Conservation (phyloP, 2,329 filamentous ascomycete genomes). For the Bipolaris bicolor region DNA sequence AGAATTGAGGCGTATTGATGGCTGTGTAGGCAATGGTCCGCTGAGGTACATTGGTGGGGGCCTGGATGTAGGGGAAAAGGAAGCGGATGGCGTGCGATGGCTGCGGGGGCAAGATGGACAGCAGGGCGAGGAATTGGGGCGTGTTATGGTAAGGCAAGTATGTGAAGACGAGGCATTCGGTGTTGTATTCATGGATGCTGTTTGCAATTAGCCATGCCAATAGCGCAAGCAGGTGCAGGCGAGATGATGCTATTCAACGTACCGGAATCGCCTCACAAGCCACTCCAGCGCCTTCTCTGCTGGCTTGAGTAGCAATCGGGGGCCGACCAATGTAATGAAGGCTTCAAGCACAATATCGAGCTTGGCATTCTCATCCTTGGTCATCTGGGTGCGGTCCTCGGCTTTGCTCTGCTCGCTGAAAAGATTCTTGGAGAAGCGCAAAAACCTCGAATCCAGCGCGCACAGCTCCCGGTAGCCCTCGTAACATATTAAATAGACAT, state of each 20-base stretch:
- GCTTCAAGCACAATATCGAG: constrained; percentile 78
- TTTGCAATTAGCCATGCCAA: background rate
- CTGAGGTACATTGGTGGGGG: constrained; percentile 76
- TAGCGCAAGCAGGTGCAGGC: background rate
- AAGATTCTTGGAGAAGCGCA: constrained; percentile 74
- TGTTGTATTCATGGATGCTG: constrained; percentile 88
- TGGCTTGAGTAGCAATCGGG: constrained; percentile 79
- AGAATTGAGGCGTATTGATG: constrained; percentile 76
- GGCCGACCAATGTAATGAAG: constrained; percentile 81
- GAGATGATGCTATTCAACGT: background rate
- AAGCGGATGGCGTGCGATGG: constrained; percentile 81
- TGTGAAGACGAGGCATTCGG: constrained; percentile 74
- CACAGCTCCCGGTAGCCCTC: constrained; percentile 94
- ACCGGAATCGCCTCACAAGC: constrained; percentile 82
- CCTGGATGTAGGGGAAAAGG: constrained; percentile 82
- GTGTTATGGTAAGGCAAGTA: constrained; percentile 93
- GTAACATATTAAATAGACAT: constrained; percentile 82
- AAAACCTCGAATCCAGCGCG: constrained; percentile 80
- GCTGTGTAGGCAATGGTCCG: constrained; percentile 84
- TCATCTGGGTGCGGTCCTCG: constrained; percentile 87
- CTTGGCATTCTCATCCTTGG: constrained; percentile 77
- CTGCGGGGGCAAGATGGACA: constrained; percentile 82
- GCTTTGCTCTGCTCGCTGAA: constrained; percentile 94
- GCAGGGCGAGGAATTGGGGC: constrained; percentile 80
- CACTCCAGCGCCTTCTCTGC: constrained; percentile 93